A percentile compares a stretch with the other conserved stretches of the same genome.
phyloP scores from a whole-genome alignment of 371 early-diverging fungal genomes.

The Blyttiomyces sp. region DNA sequence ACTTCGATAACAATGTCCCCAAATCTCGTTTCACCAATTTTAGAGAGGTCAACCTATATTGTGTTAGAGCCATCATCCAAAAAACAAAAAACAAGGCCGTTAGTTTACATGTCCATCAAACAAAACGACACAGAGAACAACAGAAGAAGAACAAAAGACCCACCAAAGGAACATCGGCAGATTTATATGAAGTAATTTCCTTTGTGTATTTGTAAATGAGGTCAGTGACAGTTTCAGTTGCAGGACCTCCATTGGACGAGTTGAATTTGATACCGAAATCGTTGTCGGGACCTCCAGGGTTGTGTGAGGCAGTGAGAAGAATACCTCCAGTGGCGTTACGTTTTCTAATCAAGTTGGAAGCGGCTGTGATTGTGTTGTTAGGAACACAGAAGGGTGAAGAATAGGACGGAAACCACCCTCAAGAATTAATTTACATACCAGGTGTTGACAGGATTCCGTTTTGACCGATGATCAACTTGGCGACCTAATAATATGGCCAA shows the following conservation, averaged over 20 bases:
- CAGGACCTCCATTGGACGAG: conserved; percentile 93
- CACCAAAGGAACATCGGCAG: conserved; percentile 70
- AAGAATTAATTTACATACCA: conserved; percentile 10
- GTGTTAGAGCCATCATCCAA: no score
- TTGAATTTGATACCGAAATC: conserved; percentile 99
- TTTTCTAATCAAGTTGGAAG: conserved; percentile 88
- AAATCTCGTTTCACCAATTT: conserved; percentile 52
- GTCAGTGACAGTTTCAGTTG: conserved; percentile 91
- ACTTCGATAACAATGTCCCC: conserved; percentile 64
- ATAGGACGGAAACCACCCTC: neutral
- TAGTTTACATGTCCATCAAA: no score
- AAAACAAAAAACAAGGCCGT: no score
- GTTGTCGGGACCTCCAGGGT: conserved; percentile 95
- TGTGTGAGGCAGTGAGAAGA: conserved; percentile 94
- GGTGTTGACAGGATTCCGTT: conserved; percentile 95
- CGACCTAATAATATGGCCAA: conserved; percentile 63
- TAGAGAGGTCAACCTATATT: conserved; percentile 70
- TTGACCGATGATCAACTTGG: conserved; percentile 85
- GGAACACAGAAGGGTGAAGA: neutral
- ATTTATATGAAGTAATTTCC: conserved; percentile 65
- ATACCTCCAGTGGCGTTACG: conserved; percentile 89
- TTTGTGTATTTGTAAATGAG: conserved; percentile 77
- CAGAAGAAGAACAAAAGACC: no score
- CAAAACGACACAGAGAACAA: no score
- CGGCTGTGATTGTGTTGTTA: conserved; percentile 59